phyloP scores from a whole-genome alignment of 257 asterid species.

The Fraxinus anomala region DNA sequence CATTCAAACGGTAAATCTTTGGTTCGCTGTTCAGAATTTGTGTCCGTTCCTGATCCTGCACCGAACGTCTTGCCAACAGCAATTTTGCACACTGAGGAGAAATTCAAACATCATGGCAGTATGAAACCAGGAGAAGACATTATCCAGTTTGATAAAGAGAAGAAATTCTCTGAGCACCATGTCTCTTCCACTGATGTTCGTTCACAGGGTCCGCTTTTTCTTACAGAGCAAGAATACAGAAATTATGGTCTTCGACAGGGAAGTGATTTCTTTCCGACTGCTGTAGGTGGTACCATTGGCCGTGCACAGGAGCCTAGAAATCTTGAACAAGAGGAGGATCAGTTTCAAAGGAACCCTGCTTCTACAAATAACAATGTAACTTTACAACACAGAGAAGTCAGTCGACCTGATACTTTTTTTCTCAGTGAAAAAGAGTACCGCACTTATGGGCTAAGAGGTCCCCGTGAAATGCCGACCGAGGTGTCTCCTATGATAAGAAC shows the following conservation, averaged over 20 bases:
- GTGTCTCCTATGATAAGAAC: constrained; percentile 30
- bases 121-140: constrained; percentile 28
- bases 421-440: constrained; percentile 63
- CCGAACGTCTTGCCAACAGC: constrained; percentile 27
- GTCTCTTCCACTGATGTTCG: constrained; percentile 29
- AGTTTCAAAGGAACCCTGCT: constrained; percentile 36
- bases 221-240: constrained; percentile 78
- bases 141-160: constrained; percentile 30
- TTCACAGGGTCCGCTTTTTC: constrained; percentile 44
- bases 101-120: constrained; percentile 24
- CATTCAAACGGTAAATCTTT: constrained; percentile 36
- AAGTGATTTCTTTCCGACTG: constrained; percentile 39
- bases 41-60: background rate
- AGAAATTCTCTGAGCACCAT: constrained; percentile 33
- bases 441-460: constrained; percentile 54
- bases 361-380: constrained; percentile 29
- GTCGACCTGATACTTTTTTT: constrained; percentile 33
- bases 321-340: constrained; percentile 46
- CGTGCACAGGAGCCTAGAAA: constrained; percentile 30
- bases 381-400: constrained; percentile 40
- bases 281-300: constrained; percentile 27
- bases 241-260: constrained; percentile 63
- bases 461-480: constrained; percentile 30
- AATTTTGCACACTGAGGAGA: constrained; percentile 31
- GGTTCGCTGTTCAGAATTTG: constrained; percentile 32